A percentile compares a stretch with the other conserved stretches of the same genome.
Conservation (phyloP, 768 basidiomycete genomes). For the Sporobolomyces pararoseus region DNA sequence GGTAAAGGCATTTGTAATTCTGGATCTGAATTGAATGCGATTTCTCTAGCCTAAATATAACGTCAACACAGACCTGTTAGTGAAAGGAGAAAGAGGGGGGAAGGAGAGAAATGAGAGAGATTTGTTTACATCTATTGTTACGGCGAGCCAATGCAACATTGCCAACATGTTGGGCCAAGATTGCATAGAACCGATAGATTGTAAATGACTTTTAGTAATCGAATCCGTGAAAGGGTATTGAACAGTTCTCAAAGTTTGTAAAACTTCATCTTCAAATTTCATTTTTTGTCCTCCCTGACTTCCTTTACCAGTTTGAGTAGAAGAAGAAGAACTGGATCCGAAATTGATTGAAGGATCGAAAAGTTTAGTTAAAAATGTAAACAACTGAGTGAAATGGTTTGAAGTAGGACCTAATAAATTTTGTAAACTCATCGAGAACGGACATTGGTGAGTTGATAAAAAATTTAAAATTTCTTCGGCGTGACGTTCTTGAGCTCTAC, state of each 20-base stretch:
- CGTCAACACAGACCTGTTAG: not conserved
- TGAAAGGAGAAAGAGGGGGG: not conserved
- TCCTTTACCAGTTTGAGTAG: constrained; percentile 57
- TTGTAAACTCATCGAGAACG: constrained; percentile 51
- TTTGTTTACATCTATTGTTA: constrained; percentile 65
- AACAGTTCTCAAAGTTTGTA: constrained; percentile 66
- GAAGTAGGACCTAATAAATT: constrained; percentile 72
- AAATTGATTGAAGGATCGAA: constrained; percentile 60
- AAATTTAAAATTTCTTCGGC: constrained; percentile 41
- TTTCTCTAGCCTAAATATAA: constrained; percentile 36
- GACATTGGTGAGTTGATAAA: constrained; percentile 38
- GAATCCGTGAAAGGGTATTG: constrained; percentile 75
- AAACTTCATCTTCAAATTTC: constrained; percentile 77
- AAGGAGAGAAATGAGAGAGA: not conserved
- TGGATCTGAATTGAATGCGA: constrained; percentile 37
- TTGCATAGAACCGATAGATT: constrained; percentile 80
- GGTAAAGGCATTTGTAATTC: constrained; percentile 62
- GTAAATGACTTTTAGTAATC: constrained; percentile 79
- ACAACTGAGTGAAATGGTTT: constrained; percentile 80
- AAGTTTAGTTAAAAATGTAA: constrained; percentile 65
- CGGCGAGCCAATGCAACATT: constrained; percentile 86
- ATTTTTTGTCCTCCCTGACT: constrained; percentile 52
- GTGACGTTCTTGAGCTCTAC: constrained; percentile 17
- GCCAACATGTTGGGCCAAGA: constrained; percentile 88
- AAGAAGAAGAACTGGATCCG: too few relatives aligned